Evolutionary conservation across 371 early-diverging fungal species (phyloP).

Genomic region (Rhizopus stolonifer): DNA sequence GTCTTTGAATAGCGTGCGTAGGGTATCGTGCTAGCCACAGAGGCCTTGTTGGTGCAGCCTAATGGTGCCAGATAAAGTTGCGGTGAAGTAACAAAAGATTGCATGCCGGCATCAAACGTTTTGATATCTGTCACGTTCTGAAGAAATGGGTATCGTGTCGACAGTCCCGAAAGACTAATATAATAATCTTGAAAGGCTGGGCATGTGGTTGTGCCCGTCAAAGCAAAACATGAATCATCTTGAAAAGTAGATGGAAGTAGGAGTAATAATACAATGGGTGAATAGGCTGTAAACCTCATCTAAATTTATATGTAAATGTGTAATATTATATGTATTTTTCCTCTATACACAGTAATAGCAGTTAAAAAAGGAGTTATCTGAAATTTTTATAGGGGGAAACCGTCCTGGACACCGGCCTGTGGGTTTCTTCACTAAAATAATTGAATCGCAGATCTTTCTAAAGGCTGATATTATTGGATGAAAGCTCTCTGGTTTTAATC

Average conservation of each 20-base stretch:
- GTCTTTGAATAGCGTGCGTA: conserved; percentile 48
- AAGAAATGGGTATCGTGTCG: conserved; percentile 26
- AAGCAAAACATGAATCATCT: conserved; percentile 28
- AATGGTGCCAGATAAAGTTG: conserved; percentile 25
- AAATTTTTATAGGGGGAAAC: too few relatives aligned
- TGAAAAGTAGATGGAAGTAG: background rate
- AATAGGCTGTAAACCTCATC: too few relatives aligned
- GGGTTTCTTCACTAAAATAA: too few relatives aligned
- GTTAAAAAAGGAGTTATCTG: too few relatives aligned
- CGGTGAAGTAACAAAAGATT: conserved; percentile 26
- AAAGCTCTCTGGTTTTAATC: too few relatives aligned
- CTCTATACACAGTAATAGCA: too few relatives aligned
- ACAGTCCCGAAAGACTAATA: conserved; percentile 26
- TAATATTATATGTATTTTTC: too few relatives aligned
- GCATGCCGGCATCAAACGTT: conserved; percentile 38
- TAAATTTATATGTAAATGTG: too few relatives aligned
- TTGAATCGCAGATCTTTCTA: too few relatives aligned
- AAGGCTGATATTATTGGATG: too few relatives aligned
- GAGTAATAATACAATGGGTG: background rate
- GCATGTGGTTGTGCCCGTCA: conserved; percentile 39
- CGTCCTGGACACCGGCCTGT: too few relatives aligned
- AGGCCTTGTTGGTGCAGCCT: conserved; percentile 30
- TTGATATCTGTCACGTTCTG: conserved; percentile 27
- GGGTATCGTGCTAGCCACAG: conserved; percentile 19
- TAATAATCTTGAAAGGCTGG: conserved; percentile 41